Conservation (phyloP, 202 grass and related monocot species). For the Eragrostis tef region DNA sequence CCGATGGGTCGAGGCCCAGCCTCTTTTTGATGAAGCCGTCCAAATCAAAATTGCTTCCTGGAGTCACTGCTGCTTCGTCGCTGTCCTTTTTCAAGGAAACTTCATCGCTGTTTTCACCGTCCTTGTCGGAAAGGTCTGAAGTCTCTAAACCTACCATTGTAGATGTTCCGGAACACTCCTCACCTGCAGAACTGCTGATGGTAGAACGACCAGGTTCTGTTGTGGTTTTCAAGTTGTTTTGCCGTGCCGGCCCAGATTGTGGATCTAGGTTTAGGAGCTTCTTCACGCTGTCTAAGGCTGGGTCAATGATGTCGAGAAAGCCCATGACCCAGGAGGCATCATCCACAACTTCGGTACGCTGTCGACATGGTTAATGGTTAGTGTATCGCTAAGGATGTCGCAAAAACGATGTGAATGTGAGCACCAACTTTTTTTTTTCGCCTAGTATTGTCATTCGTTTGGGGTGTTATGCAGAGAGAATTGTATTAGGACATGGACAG, state of each 20-base stretch:
- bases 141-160: conserved; percentile 31
- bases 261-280: conserved; percentile 74
- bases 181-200: conserved; percentile 6
- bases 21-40: conserved; percentile 69
- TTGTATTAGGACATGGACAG: not conserved
- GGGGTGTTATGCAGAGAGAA: not conserved
- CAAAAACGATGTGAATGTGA: not conserved
- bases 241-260: conserved; percentile 13
- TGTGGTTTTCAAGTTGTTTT: conserved; percentile 47
- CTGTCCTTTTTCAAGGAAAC: not conserved
- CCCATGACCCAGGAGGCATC: conserved; percentile 94
- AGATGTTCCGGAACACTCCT: conserved; percentile 23
- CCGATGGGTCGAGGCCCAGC: conserved; percentile 57
- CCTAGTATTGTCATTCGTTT: not conserved
- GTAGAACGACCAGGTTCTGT: conserved; percentile 40
- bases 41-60: conserved; percentile 60
- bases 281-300: conserved; percentile 88
- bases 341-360: conserved; percentile 90
- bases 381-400: not conserved
- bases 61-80: not conserved
- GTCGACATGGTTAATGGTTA: conserved; percentile 34
- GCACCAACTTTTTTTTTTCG: not conserved
- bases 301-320: conserved; percentile 88
- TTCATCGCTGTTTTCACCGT: not conserved
- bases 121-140: not conserved